Evolutionary conservation across 495 filamentous ascomycete genomes (phyloP).

Genomic region (Sordaria brevicollis): DNA sequence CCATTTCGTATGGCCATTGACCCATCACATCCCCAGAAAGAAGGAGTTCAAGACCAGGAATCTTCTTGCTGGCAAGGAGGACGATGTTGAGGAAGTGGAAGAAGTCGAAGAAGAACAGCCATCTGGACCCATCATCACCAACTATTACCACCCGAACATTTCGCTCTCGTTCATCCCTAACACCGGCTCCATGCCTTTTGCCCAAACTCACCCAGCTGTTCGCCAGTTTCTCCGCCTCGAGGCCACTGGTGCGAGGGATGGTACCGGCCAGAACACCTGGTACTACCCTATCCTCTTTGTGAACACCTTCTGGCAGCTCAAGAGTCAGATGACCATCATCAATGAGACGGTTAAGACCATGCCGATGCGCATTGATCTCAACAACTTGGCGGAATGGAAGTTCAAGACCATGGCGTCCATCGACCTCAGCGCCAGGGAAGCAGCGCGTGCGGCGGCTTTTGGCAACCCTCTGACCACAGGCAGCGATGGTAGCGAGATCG

Average conservation of each 20-base stretch:
- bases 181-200: constrained; percentile 53
- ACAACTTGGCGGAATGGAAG: constrained; percentile 82
- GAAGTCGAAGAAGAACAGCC: constrained; percentile 39
- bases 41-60: constrained; percentile 86
- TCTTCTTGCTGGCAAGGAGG: constrained; percentile 52
- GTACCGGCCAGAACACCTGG: constrained; percentile 81
- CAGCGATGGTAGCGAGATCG: constrained; percentile 60
- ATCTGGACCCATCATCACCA: constrained; percentile 57
- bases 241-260: constrained; percentile 60
- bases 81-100: constrained; percentile 33
- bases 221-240: constrained; percentile 73
- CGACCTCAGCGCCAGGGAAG: constrained; percentile 78
- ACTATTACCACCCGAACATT: constrained; percentile 93
- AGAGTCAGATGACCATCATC: constrained; percentile 77
- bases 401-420: constrained; percentile 75
- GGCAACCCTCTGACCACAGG: constrained; percentile 53
- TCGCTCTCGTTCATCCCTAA: constrained; percentile 83
- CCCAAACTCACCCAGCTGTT: constrained; percentile 60
- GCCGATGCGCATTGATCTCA: constrained; percentile 74
- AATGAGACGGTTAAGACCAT: constrained; percentile 83
- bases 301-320: constrained; percentile 97
- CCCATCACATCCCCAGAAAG: constrained; percentile 84
- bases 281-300: constrained; percentile 85
- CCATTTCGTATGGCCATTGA: constrained; percentile 76
- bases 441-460: constrained; percentile 53